A percentile compares a stretch with the other conserved stretches of the same genome.
phyloP scores from a whole-genome alignment of 331 rosid genomes.

The Rhamnella rubrinervis region DNA sequence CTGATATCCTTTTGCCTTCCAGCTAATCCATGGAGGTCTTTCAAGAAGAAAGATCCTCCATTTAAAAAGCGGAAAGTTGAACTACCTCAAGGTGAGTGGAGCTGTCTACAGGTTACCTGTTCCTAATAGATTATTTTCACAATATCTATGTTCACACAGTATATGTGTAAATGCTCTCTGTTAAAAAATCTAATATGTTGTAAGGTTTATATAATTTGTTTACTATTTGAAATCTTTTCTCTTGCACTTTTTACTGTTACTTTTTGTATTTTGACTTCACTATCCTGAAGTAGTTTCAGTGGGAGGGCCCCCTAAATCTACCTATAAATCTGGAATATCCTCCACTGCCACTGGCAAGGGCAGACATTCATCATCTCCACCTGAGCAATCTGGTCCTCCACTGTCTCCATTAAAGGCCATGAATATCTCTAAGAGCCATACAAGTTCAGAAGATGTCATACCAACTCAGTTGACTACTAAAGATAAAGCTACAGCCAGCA shows the following conservation, averaged over 20 bases:
- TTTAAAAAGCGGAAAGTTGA: constrained; percentile 75
- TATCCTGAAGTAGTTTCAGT: constrained; percentile 32
- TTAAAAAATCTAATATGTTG: not conserved
- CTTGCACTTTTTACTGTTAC: constrained; percentile 1
- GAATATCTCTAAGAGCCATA: constrained; percentile 49
- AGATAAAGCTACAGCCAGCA: constrained; percentile 45
- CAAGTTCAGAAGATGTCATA: constrained; percentile 46
- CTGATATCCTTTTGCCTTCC: constrained; percentile 37
- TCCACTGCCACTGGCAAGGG: constrained; percentile 57
- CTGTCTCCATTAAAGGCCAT: constrained; percentile 61
- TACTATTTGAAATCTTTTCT: not conserved
- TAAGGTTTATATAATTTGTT: not conserved
- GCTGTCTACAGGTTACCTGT: constrained; percentile 10
- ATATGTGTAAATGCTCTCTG: not conserved
- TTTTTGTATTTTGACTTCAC: constrained; percentile 11
- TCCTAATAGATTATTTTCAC: not conserved
- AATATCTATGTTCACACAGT: not conserved
- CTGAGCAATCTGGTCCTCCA: constrained; percentile 56
- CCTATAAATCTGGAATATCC: constrained; percentile 52
- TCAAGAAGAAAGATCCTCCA: constrained; percentile 72
- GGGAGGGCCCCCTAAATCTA: constrained; percentile 60
- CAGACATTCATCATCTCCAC: constrained; percentile 63
- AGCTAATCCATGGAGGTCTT: constrained; percentile 77
- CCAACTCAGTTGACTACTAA: constrained; percentile 50
- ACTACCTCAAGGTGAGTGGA: constrained; percentile 67